A percentile compares a stretch with the other conserved stretches of the same genome.
These are phyloP conservation scores for Globisporangium solare DNA, from an alignment of 352 stramenopile species.

Conservation along the genomic window DNA sequence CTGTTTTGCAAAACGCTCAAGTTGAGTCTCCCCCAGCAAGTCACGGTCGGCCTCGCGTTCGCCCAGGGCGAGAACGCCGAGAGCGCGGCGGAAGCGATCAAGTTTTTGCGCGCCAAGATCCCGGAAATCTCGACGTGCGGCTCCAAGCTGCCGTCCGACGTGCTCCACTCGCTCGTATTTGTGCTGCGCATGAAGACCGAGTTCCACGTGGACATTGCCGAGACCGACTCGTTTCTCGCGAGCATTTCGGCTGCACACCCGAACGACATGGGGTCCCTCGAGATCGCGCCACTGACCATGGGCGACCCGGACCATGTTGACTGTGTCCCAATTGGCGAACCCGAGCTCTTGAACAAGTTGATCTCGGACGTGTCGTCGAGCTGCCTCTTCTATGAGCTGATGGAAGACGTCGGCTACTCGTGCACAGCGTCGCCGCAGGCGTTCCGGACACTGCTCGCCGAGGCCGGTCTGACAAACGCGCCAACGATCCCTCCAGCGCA, in stretches of 20 bases:
- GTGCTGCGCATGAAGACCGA: constrained; percentile 76
- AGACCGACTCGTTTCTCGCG: constrained; percentile 83
- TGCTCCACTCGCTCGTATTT: constrained; percentile 82
- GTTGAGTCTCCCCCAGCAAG: constrained; percentile 81
- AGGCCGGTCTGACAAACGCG: constrained; percentile 76
- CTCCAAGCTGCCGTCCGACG: constrained; percentile 77
- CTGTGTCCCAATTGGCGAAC: constrained; percentile 52
- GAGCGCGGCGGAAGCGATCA: constrained; percentile 55
- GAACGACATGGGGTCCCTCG: constrained; percentile 82
- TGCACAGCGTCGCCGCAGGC: constrained; percentile 71
- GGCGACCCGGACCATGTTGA: constrained; percentile 85
- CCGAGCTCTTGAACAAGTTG: constrained; percentile 67
- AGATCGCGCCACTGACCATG: constrained; percentile 82
- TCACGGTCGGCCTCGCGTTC: constrained; percentile 81
- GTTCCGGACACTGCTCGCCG: constrained; percentile 78
- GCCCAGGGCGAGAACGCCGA: constrained; percentile 63
- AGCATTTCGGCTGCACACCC: constrained; percentile 83
- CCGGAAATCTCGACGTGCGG: constrained; percentile 79
- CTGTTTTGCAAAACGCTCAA: constrained; percentile 80
- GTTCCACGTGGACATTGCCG: constrained; percentile 62
- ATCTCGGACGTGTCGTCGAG: constrained; percentile 73
- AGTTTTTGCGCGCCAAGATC: constrained; percentile 80
- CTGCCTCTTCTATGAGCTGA: constrained; percentile 87
- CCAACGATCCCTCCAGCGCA: constrained; percentile 82
- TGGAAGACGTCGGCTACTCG: constrained; percentile 89